Conservation (phyloP, 352 stramenopile genomes). For the Phytopythium litorale region DNA sequence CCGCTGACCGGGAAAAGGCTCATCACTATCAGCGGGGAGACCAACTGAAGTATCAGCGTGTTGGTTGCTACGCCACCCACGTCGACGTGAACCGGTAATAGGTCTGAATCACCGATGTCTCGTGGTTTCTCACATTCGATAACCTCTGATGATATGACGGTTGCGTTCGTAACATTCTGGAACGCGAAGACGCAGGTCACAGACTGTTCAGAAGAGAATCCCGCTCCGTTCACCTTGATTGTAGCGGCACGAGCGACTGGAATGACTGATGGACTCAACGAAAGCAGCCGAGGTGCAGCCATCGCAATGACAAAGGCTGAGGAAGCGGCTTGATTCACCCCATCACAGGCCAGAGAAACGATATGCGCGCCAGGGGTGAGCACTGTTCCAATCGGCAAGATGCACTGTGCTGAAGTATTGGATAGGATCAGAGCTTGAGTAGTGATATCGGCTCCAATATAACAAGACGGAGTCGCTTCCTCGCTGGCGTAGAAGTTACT, state of each 20-base stretch:
- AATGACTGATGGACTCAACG: slow-evolving; percentile 16
- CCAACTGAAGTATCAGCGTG: slow-evolving; percentile 29
- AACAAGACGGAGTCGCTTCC: slow-evolving; percentile 17
- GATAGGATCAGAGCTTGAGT: slow-evolving; percentile 5
- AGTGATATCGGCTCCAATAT: slow-evolving; percentile 14
- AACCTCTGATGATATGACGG: slow-evolving; percentile 12
- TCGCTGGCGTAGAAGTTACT: slow-evolving; percentile 20
- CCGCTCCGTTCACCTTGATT: slow-evolving; percentile 21
- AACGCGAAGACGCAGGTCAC: slow-evolving; percentile 25
- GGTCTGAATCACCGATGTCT: slow-evolving; percentile 4
- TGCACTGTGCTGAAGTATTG: neutral
- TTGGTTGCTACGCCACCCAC: slow-evolving; percentile 18
- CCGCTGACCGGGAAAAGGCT: slow-evolving; percentile 19
- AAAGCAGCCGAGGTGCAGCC: slow-evolving; percentile 15
- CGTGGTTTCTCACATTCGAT: slow-evolving; percentile 17
- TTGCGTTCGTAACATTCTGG: slow-evolving; percentile 10
- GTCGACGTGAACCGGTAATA: slow-evolving; percentile 20
- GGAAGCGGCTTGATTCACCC: slow-evolving; percentile 27
- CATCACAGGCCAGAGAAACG: slow-evolving; percentile 33
- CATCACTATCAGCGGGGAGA: slow-evolving; percentile 16
- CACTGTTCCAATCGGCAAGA: slow-evolving; percentile 1
- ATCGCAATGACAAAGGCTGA: slow-evolving; percentile 11
- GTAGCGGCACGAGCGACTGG: slow-evolving; percentile 14
- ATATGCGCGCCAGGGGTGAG: slow-evolving; percentile 16
- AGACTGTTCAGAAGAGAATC: slow-evolving; percentile 8